phyloP scores from a whole-genome alignment of 257 asterid species.

The Fraxinus pennsylvanica region DNA sequence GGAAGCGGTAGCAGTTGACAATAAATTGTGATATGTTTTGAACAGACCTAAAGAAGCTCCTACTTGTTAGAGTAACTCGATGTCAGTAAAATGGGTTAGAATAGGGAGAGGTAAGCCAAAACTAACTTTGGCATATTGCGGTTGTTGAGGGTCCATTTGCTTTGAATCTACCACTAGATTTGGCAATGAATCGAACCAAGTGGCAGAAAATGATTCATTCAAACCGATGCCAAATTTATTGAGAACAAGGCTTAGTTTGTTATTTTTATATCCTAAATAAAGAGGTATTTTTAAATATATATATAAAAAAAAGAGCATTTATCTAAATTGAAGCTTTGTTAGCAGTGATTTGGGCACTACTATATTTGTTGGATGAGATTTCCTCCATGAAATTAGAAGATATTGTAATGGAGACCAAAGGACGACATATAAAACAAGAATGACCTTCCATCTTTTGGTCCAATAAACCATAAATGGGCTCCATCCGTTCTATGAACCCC shows the following conservation, averaged over 20 bases:
- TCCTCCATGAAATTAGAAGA: not conserved
- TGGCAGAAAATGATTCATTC: not conserved
- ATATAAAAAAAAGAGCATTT: too few relatives aligned
- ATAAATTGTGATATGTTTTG: too few relatives aligned
- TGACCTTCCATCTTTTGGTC: too few relatives aligned
- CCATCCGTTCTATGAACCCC: too few relatives aligned
- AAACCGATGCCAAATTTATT: not conserved
- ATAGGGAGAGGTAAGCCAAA: not conserved
- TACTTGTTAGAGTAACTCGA: too few relatives aligned
- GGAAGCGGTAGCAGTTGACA: too few relatives aligned
- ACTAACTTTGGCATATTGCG: not conserved
- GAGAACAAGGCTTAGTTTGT: not conserved
- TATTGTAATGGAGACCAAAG: not conserved
- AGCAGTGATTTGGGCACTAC: not conserved
- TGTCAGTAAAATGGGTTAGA: too few relatives aligned
- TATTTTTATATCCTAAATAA: not conserved
- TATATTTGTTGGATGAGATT: not conserved
- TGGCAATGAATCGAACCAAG: not conserved
- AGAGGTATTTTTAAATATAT: not conserved
- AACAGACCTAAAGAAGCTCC: too few relatives aligned
- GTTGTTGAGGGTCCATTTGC: not conserved
- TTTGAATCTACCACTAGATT: not conserved
- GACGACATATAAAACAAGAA: too few relatives aligned
- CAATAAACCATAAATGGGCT: too few relatives aligned
- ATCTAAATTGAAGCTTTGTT: not conserved